These are phyloP conservation scores for Chaetomiaceae sp. DNA, from an alignment of 2,329 filamentous ascomycete species.

Conservation along the genomic window DNA sequence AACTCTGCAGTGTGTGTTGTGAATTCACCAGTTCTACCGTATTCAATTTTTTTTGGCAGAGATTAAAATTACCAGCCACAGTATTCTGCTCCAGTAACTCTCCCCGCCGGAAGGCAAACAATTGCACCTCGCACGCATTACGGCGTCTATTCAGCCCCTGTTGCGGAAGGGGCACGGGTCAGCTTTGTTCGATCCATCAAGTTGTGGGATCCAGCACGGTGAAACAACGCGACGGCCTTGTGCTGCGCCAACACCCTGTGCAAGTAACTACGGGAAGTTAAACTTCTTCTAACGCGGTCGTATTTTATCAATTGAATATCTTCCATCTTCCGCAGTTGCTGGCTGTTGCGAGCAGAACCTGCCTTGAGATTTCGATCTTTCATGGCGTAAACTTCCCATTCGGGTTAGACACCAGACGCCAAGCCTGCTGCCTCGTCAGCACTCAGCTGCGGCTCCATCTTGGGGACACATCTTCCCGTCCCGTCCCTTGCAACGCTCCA, in stretches of 20 bases:
- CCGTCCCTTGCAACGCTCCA: not conserved
- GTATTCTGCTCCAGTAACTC: no score
- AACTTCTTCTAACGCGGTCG: not conserved
- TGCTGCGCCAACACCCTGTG: no score
- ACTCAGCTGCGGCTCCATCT: not conserved
- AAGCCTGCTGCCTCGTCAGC: conserved; percentile 20
- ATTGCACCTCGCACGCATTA: no score
- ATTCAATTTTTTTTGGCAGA: no score
- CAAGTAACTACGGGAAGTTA: not conserved
- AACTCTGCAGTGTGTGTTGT: no score
- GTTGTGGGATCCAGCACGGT: conserved; percentile 3
- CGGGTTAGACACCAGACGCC: conserved; percentile 15
- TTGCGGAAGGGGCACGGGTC: conserved; percentile 13
- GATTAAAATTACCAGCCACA: no score
- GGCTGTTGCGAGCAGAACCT: no score
- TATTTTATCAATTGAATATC: not conserved
- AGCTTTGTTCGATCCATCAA: conserved; percentile 11
- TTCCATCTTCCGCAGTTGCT: no score
- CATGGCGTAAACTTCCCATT: not conserved
- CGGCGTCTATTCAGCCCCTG: conserved; percentile 15
- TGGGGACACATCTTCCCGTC: conserved; percentile 21
- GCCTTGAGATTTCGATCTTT: no score
- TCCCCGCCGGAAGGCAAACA: not conserved
- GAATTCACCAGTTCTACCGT: no score
- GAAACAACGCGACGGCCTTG: conserved; percentile 12